A percentile compares a stretch with the other conserved stretches of the same genome.
Conservation (phyloP, 2,329 filamentous ascomycete genomes). For the Hypoxylon sp. region DNA sequence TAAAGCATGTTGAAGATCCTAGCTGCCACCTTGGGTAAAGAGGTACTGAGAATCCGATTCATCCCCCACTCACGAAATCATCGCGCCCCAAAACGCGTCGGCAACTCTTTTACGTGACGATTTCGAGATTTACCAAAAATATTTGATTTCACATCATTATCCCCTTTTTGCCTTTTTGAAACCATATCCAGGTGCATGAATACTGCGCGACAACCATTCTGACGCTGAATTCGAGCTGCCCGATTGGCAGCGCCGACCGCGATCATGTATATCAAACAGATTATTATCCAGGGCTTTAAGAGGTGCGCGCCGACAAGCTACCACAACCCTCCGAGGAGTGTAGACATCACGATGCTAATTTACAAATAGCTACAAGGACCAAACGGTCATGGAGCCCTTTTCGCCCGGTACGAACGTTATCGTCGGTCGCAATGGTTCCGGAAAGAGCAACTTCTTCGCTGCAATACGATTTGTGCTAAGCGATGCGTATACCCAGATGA, state of each 20-base stretch:
- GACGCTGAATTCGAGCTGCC: constrained; percentile 45
- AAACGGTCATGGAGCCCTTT: constrained; percentile 98
- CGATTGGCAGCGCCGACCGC: constrained; percentile 46
- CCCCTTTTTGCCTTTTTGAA: constrained; percentile 15
- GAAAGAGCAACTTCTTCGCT: constrained; percentile 99
- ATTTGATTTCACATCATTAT: constrained; percentile 23
- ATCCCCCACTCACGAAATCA: constrained; percentile 31
- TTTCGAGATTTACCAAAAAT: constrained; percentile 22
- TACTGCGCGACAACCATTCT: constrained; percentile 39
- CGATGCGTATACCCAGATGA: constrained; percentile 96
- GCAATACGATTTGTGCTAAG: constrained; percentile 98
- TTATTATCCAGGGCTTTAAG: constrained; percentile 99
- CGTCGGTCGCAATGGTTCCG: constrained; percentile 97
- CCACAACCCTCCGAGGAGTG: constrained; percentile 29
- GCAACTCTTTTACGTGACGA: constrained; percentile 41
- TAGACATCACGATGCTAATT: constrained; percentile 36
- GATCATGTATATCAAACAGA: constrained; percentile 98
- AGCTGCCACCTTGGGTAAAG: too few species aligned
- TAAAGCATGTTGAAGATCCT: too few species aligned
- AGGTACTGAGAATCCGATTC: too few species aligned
- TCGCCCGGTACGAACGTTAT: constrained; percentile 98
- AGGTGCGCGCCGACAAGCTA: constrained; percentile 65
- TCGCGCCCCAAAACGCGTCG: constrained; percentile 43
- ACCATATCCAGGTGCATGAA: constrained; percentile 13
- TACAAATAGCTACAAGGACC: constrained; percentile 89